Evolutionary conservation across 768 basidiomycete genomes (phyloP).

Genomic region (Kwoniella sp.): DNA sequence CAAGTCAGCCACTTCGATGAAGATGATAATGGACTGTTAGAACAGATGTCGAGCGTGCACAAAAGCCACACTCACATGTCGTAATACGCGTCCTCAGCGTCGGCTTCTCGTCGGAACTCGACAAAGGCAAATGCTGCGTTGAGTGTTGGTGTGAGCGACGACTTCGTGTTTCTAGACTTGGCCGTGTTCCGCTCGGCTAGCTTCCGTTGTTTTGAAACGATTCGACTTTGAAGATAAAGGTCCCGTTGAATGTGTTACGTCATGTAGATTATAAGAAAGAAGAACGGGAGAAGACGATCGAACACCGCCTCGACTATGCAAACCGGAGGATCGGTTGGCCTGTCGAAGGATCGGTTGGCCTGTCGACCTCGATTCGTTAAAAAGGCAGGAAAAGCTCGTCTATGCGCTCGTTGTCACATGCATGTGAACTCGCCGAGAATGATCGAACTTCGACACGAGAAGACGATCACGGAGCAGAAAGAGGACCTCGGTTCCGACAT

Average conservation of each 20-base stretch:
- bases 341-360: too few species aligned
- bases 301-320: too few species aligned
- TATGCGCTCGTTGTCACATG: neutral
- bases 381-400: neutral
- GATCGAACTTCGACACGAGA: neutral
- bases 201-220: too few species aligned
- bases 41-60: neutral
- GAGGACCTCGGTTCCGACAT: neutral
- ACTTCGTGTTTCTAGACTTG: neutral
- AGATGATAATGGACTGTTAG: neutral
- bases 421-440: neutral
- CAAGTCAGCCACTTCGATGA: neutral
- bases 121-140: conserved; percentile 76
- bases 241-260: too few species aligned
- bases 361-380: neutral
- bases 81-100: conserved; percentile 80
- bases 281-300: too few species aligned
- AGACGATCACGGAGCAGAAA: neutral
- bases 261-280: too few species aligned
- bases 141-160: conserved; percentile 19
- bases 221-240: too few species aligned
- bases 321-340: too few species aligned
- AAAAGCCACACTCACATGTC: conserved; percentile 66
- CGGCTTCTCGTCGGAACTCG: conserved; percentile 74
- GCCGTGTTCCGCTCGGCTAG: neutral